A percentile compares a stretch with the other conserved stretches of the same genome.
Conservation (phyloP, 495 filamentous ascomycete genomes). For the Neurospora sublineolata region DNA sequence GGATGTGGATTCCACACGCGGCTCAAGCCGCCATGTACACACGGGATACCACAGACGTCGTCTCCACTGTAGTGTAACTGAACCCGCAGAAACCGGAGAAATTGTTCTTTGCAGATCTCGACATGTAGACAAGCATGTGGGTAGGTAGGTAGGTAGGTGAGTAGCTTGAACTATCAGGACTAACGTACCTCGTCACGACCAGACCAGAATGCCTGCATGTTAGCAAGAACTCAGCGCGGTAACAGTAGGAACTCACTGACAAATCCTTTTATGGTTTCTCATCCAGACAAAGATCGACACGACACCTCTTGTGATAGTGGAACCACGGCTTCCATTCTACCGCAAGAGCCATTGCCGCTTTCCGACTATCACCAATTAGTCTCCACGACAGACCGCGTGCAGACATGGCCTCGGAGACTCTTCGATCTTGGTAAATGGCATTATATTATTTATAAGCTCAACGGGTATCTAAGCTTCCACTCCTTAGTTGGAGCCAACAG, state of each 20-base stretch:
- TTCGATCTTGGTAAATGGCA: neutral
- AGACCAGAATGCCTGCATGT: too few species aligned
- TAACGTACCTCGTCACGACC: neutral
- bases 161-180: neutral
- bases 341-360: neutral
- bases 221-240: neutral
- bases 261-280: neutral
- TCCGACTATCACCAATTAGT: neutral
- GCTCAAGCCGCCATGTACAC: neutral
- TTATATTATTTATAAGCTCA: neutral
- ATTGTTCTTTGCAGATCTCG: neutral
- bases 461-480: neutral
- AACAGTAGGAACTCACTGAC: too few species aligned
- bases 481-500: slow-evolving; percentile 24
- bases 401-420: neutral
- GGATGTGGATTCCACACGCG: neutral
- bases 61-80: neutral
- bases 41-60: neutral
- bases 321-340: neutral
- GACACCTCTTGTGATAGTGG: neutral
- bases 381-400: neutral
- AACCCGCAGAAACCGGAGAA: neutral
- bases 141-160: too few species aligned
- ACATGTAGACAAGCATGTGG: neutral
- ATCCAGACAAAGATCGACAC: neutral